A percentile compares a stretch with the other conserved stretches of the same genome.
These are phyloP conservation scores for Epichloe hybrida DNA, from an alignment of 2,329 filamentous ascomycete species.

Conservation along the genomic window DNA sequence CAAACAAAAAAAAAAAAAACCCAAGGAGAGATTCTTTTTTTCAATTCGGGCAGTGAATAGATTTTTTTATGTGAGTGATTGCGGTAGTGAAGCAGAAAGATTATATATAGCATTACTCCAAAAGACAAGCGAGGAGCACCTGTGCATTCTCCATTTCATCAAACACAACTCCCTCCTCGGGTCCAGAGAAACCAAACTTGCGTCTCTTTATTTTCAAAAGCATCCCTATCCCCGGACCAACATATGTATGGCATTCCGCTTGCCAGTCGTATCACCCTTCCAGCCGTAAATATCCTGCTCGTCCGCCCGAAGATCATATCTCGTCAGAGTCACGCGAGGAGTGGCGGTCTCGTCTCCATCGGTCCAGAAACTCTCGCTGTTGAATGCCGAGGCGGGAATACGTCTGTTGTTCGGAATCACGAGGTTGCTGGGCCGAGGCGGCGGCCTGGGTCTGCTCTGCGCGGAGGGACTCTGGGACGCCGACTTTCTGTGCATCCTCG, in stretches of 20 bases:
- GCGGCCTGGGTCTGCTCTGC: neutral
- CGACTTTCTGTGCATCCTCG: neutral
- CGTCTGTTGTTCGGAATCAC: neutral
- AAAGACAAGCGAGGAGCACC: too few relatives aligned
- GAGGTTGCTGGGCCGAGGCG: neutral
- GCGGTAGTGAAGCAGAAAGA: too few relatives aligned
- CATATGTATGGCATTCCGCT: neutral
- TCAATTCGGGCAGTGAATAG: too few relatives aligned
- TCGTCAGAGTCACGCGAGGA: slow-evolving; percentile 4
- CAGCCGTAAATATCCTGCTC: slow-evolving; percentile 3
- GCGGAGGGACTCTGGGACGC: neutral
- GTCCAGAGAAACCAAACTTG: neutral
- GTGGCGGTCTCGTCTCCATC: neutral
- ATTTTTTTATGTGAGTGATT: too few relatives aligned
- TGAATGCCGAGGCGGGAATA: neutral
- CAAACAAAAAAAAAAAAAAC: too few relatives aligned
- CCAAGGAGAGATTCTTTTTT: too few relatives aligned
- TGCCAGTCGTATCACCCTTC: neutral
- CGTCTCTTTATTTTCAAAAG: neutral
- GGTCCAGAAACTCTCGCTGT: slow-evolving; percentile 2
- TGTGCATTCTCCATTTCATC: too few relatives aligned
- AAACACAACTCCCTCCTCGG: too few relatives aligned
- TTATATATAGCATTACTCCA: too few relatives aligned
- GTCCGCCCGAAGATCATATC: slow-evolving; percentile 4
- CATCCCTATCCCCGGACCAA: too few relatives aligned